Base-by-base conservation (phyloP, 305 asterid species). In the Plantago lanceolata region DNA sequence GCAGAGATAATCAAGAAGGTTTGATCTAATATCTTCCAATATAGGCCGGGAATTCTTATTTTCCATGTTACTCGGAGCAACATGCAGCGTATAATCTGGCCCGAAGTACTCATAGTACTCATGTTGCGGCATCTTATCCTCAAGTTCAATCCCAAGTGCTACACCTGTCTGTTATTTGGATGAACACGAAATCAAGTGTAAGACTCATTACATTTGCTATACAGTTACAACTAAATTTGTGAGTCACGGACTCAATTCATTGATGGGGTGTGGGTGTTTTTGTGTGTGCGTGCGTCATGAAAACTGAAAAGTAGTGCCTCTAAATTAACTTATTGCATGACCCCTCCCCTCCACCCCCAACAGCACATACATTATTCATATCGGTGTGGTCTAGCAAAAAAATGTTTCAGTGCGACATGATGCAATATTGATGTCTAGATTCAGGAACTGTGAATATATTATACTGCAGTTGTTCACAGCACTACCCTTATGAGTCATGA, bases 61-160 rank as follows among this genome's bases (percentile, higher is more conserved):
- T 72, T 82, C 88, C 88, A 82, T 82, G 73, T 82, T 82, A 75
- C 88, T 80, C 57, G 88, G 80, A 71, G 88, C 88, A 68, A 82
- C 88, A 67, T 82, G 88, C 60, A 80, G 79, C 53, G 74, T 82
- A 65, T 80, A 82, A 67, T 82, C 85, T 19, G 88, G 88, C 71
- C 88, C 85, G 57, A 82, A 82, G 70, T 80, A 82, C 71, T 82
- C 85, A 28, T 75, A 82, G 67, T 82, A 80, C 71, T 82, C 85
- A 71, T 82, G 88, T 59, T 78, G 84, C 24, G 88, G 85, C 85
- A 80, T 80, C 82, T 80, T 82, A 75, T 80, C 88, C 53, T 80
- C 85, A 57, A 82, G 84, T 65, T 80, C 85, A 58, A 80, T 74
- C 67, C 88, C 88, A 71, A 82, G 88, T 71, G 88, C 85, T 61